Evolutionary conservation across 805 yeast species (phyloP), one percentile per base, ranked within the genome.

Genomic region (Phaffomyces thermotolerans): DNA sequence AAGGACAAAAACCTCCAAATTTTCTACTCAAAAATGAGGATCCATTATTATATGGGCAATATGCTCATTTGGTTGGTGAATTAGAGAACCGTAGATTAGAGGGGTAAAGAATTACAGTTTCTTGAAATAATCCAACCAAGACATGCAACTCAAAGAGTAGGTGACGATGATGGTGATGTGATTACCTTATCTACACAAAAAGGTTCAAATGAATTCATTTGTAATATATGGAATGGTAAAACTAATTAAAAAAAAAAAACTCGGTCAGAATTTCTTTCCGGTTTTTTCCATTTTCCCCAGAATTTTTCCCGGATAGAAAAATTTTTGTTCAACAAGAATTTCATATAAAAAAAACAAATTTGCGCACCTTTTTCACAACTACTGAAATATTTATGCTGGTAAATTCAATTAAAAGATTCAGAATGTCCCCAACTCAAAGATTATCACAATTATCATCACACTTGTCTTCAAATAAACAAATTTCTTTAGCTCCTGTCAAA

Each of bases 31-130:
- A 27, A 10, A 10, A n/a, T 15, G 12, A 8, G 29, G 25, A 17
- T 12, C 29, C 35, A n/a, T 6, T 27, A n/a, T 10, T 29, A 12
- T 29, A 14, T 23, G 29, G 35, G 8, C 23, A 36, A 13, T 65
- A 52, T 39, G 67, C 68, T 6, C 69, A 74, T 52, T 45, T 73
- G 5, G 48, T 67, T 36, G 55, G 60, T 32, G 35, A 44, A 24
- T 14, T 44, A 7, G 47, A 44, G 13, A 25, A 40, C 27, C 34
- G 44, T 23, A 38, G 34, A 4, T 20, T 37, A 29, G 23, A 29
- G 9, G n/a, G 47, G 44, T 34, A 44, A 37, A 14, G 37, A 37
- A 40, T 30, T 68, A 32, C 72, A 69, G 0, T 69, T 68, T 40
- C 42, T 69, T n/a, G 65, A 66, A 34, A 32, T 65, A 3, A 60